Base-by-base conservation (phyloP, 345 rosid species). In the Melastoma malabathricum region DNA sequence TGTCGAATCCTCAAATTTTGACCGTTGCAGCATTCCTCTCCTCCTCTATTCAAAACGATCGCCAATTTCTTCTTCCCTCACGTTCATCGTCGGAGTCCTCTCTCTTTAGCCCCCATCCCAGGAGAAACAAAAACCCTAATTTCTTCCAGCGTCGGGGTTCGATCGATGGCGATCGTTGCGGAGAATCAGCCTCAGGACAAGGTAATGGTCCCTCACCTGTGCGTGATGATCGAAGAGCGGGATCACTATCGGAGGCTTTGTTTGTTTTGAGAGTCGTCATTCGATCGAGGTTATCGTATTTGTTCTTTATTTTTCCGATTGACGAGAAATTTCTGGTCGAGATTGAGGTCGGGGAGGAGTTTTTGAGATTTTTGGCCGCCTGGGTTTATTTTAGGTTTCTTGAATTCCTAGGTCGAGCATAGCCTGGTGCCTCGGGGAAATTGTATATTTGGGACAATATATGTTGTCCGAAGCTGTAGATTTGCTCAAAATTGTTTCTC, bases 111-210 rank as follows among this genome's bases (percentile, higher is more conserved):
- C 0, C 58, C 31, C 43, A 13, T 10, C 44, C 49, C 51, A 4
- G 25, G 25, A 22, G 25, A 22, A 22, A 22, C 25, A 22, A 4
- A 22, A 22, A 34, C 41, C 41, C 41, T 34, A 18, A 54, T 31
- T 31, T 38, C 51, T 48, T 48, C 51, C 48, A 54, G 41, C 34
- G 6, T 34, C 12, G 41, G 0, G 41, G 41, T 34, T n/a, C 41
- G 12, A 34, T 34, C 47, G 51, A 84, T 82, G 94, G 88, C 82
- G 67, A 84, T 84, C 41, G 78, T 79, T 65, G 60, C 84, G 39
- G 90, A 84, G 57, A 59, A 66, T 22, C 82, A 75, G 2, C 62
- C 78, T 17, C 83, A 66, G 48, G 84, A 80, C 34, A 77, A 81
- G 78, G 96, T 79, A 50, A 47, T 18, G 18, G n/a, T 23, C 29